phyloP scores from a whole-genome alignment of 768 basidiomycete species.

The Suillus paluster region DNA sequence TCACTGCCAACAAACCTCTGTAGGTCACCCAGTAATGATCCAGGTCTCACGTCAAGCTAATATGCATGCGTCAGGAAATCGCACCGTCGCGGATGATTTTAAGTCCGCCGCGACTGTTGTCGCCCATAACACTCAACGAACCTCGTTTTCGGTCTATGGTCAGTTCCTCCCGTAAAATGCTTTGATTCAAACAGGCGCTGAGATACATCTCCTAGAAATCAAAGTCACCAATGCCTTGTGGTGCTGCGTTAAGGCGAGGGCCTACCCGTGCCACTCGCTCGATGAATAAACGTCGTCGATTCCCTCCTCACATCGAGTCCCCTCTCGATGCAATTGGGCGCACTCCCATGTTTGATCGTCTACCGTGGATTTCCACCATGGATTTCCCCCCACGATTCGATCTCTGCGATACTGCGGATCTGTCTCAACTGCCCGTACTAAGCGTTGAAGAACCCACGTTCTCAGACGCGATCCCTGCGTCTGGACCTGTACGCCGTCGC shows the following conservation, averaged over 20 bases:
- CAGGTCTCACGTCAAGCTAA: slow-evolving; percentile 10
- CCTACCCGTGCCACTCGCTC: slow-evolving; percentile 43
- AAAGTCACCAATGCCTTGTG: slow-evolving; percentile 44
- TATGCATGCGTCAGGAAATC: slow-evolving; percentile 22
- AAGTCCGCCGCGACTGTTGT: slow-evolving; percentile 40
- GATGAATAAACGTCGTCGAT: slow-evolving; percentile 43
- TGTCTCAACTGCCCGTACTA: slow-evolving; percentile 55
- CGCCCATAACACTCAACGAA: slow-evolving; percentile 42
- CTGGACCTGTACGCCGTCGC: slow-evolving; percentile 62
- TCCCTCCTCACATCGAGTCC: slow-evolving; percentile 45
- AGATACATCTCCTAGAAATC: slow-evolving; percentile 34
- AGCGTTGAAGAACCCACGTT: slow-evolving; percentile 24
- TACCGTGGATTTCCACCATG: slow-evolving; percentile 70
- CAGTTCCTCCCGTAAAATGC: slow-evolving; percentile 12
- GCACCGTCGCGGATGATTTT: slow-evolving; percentile 23
- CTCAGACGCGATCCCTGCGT: slow-evolving; percentile 30
- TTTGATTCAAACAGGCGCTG: background rate
- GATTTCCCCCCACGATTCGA: slow-evolving; percentile 50
- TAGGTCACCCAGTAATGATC: slow-evolving; percentile 5
- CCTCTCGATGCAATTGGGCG: slow-evolving; percentile 39
- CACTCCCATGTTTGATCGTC: slow-evolving; percentile 55
- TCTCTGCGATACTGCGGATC: slow-evolving; percentile 64
- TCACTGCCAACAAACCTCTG: slow-evolving; percentile 2
- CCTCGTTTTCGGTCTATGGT: slow-evolving; percentile 25
- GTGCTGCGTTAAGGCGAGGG: slow-evolving; percentile 39